Conservation (phyloP, 768 basidiomycete genomes). For the Pleurotus djamor region DNA sequence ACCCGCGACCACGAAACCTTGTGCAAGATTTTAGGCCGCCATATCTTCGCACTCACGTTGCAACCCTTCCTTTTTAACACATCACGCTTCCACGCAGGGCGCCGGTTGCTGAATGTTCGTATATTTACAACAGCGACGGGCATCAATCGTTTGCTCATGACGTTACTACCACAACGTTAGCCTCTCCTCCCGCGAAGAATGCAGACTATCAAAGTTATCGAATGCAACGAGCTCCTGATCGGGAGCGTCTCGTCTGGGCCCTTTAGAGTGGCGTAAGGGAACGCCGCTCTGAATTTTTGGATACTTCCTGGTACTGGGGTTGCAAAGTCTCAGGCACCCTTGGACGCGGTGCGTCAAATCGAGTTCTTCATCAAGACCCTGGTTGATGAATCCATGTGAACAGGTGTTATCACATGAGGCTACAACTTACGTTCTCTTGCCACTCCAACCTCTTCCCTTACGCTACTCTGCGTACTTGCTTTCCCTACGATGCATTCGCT, state of each 20-base stretch:
- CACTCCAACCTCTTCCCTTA: neutral
- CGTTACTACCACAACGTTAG: neutral
- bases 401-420: neutral
- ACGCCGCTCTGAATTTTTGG: neutral
- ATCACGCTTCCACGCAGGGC: neutral
- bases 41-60: neutral
- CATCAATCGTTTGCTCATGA: neutral
- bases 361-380: neutral
- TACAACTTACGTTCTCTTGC: neutral
- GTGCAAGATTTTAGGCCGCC: neutral
- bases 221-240: too few relatives aligned
- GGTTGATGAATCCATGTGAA: constrained; percentile 1
- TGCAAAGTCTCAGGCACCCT: neutral
- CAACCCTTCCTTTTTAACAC: neutral
- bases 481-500: neutral
- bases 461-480: neutral
- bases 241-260: too few relatives aligned
- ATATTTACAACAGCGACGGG: neutral
- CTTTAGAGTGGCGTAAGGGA: neutral
- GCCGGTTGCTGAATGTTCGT: neutral
- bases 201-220: too few relatives aligned
- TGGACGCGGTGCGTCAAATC: neutral
- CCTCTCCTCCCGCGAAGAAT: too few relatives aligned
- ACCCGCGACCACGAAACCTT: neutral
- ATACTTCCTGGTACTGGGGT: neutral